Percentiles rank a stretch among this genome's conserved stretches.
Conservation (phyloP, 352 stramenopile genomes). For the Globisporangium acanthophoron region DNA sequence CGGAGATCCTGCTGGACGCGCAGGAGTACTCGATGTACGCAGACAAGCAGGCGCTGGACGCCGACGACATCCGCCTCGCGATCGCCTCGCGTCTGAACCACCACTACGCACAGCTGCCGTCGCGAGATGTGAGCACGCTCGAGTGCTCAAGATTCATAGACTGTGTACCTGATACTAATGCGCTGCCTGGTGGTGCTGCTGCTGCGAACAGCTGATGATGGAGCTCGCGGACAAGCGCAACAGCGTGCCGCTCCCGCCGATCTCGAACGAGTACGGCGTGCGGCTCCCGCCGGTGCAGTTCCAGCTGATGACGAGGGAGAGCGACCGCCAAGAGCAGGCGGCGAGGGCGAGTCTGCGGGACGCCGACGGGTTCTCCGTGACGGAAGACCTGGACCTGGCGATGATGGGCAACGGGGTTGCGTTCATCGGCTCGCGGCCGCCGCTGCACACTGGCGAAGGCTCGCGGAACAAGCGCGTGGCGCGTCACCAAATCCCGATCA, state of each 20-base stretch:
- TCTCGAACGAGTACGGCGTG: conserved; percentile 82
- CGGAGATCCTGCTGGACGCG: conserved; percentile 77
- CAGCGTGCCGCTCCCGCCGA: conserved; percentile 60
- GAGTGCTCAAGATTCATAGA: neutral
- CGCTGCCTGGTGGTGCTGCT: too few species aligned
- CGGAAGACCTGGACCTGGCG: conserved; percentile 17
- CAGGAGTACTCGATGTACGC: conserved; percentile 82
- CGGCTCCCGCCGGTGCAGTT: conserved; percentile 62
- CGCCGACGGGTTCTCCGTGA: conserved; percentile 2
- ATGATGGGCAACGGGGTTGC: conserved; percentile 3
- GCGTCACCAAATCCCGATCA: conserved; percentile 59
- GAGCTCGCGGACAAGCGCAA: conserved; percentile 84
- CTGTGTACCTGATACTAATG: too few species aligned
- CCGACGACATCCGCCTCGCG: conserved; percentile 72
- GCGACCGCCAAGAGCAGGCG: conserved; percentile 38
- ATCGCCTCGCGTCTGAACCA: conserved; percentile 75
- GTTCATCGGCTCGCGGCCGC: conserved; percentile 18
- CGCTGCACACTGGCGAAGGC: conserved; percentile 44
- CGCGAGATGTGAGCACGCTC: conserved; percentile 42
- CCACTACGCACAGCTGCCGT: conserved; percentile 67
- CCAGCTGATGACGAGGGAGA: conserved; percentile 71
- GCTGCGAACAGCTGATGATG: conserved; percentile 61
- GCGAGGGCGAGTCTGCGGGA: neutral
- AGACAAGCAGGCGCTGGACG: conserved; percentile 69
- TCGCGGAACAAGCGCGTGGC: conserved; percentile 76